phyloP scores from a whole-genome alignment of 805 yeast genomes.

The Candida silvicultrix region DNA sequence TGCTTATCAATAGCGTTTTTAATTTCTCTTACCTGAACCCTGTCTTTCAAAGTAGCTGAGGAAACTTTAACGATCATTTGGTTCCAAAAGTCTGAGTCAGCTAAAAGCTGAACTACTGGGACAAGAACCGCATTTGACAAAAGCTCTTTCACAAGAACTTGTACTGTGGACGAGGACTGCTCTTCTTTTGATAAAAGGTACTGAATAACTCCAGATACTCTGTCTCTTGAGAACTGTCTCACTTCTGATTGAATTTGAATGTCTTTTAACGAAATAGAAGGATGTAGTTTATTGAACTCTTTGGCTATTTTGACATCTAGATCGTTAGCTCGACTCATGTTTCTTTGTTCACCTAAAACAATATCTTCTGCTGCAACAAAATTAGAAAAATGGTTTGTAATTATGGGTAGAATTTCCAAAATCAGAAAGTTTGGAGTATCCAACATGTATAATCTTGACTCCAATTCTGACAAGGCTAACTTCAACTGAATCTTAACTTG shows the following conservation, averaged over 20 bases:
- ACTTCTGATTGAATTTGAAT: conserved; percentile 34
- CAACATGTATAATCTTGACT: conserved; percentile 31
- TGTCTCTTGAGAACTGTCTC: conserved; percentile 41
- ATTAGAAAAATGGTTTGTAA: conserved; percentile 56
- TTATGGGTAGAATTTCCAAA: conserved; percentile 50
- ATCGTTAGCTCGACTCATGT: conserved; percentile 28
- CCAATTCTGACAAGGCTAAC: conserved; percentile 33
- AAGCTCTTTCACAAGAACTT: conserved; percentile 54
- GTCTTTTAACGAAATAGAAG: conserved; percentile 38
- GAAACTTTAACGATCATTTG: conserved; percentile 50
- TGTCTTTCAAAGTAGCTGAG: conserved; percentile 61
- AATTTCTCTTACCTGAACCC: conserved; percentile 67
- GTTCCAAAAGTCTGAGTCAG: conserved; percentile 78
- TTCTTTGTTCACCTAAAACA: conserved; percentile 20
- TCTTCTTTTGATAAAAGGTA: conserved; percentile 40
- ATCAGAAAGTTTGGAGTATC: conserved; percentile 57
- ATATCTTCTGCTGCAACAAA: conserved; percentile 38
- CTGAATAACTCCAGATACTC: conserved; percentile 40
- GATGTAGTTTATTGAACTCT: conserved; percentile 46
- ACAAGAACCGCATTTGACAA: conserved; percentile 49
- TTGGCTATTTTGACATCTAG: conserved; percentile 35
- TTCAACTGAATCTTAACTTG: conserved; percentile 38
- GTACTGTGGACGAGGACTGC: conserved; percentile 39
- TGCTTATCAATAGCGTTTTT: conserved; percentile 68
- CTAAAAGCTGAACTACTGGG: conserved; percentile 44